Percentiles rank a stretch among this genome's conserved stretches.
Conservation (phyloP, 176 grass and related monocot species). For the Themeda triandra region DNA sequence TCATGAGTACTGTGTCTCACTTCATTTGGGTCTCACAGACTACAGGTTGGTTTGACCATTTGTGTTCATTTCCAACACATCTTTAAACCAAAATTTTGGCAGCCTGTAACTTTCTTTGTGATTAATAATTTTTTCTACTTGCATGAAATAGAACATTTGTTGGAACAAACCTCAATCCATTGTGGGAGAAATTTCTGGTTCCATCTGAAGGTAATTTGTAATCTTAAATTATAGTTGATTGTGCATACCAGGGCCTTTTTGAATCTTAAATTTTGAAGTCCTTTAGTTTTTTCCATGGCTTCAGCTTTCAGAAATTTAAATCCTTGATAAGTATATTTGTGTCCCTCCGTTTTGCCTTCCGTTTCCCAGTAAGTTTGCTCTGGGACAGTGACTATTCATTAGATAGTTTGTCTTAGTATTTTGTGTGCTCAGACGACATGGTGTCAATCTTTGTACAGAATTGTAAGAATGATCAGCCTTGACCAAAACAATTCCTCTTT, state of each 20-base stretch:
- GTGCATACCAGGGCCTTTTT: neutral
- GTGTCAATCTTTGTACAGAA: neutral
- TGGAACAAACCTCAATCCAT: slow-evolving; percentile 91
- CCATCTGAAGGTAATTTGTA: slow-evolving; percentile 61
- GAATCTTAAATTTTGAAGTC: neutral
- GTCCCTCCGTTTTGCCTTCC: neutral
- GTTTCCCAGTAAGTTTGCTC: neutral
- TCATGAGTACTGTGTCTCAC: slow-evolving; percentile 40
- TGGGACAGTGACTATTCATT: neutral
- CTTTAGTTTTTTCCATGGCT: neutral
- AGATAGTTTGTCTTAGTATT: neutral
- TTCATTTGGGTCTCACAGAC: slow-evolving; percentile 91
- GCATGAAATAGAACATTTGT: slow-evolving; percentile 76
- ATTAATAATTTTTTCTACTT: slow-evolving; percentile 5
- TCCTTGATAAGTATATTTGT: neutral
- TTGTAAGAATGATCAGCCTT: neutral
- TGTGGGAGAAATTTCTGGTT: slow-evolving; percentile 77
- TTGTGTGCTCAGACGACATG: neutral
- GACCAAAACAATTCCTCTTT: slow-evolving; percentile 23
- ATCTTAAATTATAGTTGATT: neutral
- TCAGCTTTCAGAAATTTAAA: neutral
- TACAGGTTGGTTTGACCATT: slow-evolving; percentile 60
- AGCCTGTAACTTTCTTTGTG: neutral
- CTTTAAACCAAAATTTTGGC: too few relatives aligned
- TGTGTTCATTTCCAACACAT: too few relatives aligned